phyloP scores from a whole-genome alignment of 371 early-diverging fungal species.

The Lichtheimia corymbifera region DNA sequence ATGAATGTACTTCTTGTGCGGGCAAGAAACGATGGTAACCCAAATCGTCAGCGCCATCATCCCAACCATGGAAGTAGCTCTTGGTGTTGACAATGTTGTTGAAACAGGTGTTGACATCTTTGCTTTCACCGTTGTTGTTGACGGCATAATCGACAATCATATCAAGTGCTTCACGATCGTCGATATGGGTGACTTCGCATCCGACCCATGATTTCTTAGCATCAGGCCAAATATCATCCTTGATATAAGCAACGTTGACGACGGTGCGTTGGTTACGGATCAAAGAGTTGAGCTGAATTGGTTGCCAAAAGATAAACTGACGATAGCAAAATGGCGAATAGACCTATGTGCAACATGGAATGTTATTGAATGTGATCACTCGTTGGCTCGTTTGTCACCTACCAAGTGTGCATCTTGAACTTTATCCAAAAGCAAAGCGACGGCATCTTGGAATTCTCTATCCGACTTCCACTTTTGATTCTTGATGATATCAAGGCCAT shows the following conservation, averaged over 20 bases:
- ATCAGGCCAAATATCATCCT: constrained; percentile 51
- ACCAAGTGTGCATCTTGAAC: constrained; percentile 55
- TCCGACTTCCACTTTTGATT: constrained; percentile 48
- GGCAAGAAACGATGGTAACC: constrained; percentile 58
- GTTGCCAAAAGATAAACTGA: constrained; percentile 56
- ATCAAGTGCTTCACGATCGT: constrained; percentile 45
- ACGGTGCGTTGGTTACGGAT: constrained; percentile 40
- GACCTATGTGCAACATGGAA: constrained; percentile 20
- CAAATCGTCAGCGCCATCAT: constrained; percentile 57
- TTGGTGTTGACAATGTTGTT: constrained; percentile 57
- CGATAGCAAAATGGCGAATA: constrained; percentile 54
- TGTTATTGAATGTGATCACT: background rate
- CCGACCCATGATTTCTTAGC: constrained; percentile 46
- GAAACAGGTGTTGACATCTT: constrained; percentile 54
- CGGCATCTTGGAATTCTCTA: constrained; percentile 49
- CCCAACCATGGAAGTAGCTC: constrained; percentile 57
- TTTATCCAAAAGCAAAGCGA: constrained; percentile 50
- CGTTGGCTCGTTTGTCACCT: background rate
- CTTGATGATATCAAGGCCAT: constrained; percentile 45
- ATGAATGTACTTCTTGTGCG: constrained; percentile 48
- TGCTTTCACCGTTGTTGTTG: constrained; percentile 56
- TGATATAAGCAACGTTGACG: constrained; percentile 52
- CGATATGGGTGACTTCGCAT: constrained; percentile 52
- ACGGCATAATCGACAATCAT: constrained; percentile 58
- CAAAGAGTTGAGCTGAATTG: constrained; percentile 50